phyloP scores from a whole-genome alignment of 2,329 filamentous ascomycete genomes.

The Colletotrichum liaoningense region DNA sequence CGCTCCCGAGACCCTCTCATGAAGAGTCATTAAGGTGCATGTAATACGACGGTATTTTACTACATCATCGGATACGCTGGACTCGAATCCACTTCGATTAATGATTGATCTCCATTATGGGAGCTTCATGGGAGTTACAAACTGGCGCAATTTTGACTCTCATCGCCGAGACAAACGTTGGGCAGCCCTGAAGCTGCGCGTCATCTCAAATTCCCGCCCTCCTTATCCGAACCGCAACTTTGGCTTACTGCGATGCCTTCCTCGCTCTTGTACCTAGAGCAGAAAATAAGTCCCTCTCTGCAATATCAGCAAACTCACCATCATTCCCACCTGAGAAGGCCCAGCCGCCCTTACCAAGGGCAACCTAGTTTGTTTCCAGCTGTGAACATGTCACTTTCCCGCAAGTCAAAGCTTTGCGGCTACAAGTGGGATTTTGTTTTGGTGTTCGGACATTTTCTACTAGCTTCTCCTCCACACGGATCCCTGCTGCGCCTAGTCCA shows the following conservation, averaged over 20 bases:
- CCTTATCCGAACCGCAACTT: slow-evolving; percentile 1
- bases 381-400: not conserved
- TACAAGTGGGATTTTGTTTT: not conserved
- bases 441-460: not conserved
- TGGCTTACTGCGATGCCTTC: not conserved
- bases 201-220: slow-evolving; percentile 15
- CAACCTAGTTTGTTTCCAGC: not conserved
- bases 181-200: slow-evolving; percentile 8
- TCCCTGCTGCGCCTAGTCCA: slow-evolving; percentile 11
- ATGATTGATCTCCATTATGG: not conserved
- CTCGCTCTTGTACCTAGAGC: not conserved
- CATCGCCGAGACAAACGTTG: not conserved
- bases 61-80: not conserved
- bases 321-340: slow-evolving; percentile 4
- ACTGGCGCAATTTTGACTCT: not conserved
- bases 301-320: not conserved
- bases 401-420: not conserved
- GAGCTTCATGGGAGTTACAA: not conserved
- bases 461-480: not conserved
- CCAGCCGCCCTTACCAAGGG: not conserved
- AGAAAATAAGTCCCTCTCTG: not conserved
- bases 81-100: not conserved
- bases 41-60: not conserved
- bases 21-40: not conserved
- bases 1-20: not conserved